phyloP scores from a whole-genome alignment of 2,329 filamentous ascomycete genomes.

The Sordariomycetes sp. region DNA sequence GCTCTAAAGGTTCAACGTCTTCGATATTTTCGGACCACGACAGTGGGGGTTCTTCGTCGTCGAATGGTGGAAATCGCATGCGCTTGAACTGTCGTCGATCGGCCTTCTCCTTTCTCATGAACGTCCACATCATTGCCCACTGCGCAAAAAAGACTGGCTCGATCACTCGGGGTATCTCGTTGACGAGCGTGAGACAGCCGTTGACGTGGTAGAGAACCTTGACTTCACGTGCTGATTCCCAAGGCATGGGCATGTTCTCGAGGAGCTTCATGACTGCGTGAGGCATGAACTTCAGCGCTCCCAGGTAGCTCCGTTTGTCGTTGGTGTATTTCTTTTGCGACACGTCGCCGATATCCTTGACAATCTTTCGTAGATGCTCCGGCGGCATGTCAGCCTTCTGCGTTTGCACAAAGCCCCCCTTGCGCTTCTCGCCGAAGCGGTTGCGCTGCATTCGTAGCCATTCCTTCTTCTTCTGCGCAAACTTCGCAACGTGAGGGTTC shows the following conservation, averaged over 20 bases:
- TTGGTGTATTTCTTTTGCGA: constrained; percentile 99
- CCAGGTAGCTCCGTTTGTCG: constrained; percentile 95
- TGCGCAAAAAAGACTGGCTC: constrained; percentile 97
- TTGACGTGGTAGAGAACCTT: constrained; percentile 99
- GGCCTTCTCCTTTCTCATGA: constrained; percentile 96
- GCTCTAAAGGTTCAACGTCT: constrained; percentile 93
- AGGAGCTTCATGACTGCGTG: constrained; percentile 94
- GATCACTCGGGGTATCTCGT: constrained; percentile 92
- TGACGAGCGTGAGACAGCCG: constrained; percentile 91
- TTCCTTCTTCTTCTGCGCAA: constrained; percentile 98
- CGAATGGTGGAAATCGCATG: constrained; percentile 97
- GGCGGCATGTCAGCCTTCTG: constrained; percentile 99
- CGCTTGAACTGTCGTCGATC: constrained; percentile 94
- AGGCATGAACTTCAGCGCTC: constrained; percentile 98
- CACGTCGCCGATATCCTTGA: constrained; percentile 96
- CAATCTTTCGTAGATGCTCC: constrained; percentile 96
- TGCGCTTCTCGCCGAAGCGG: constrained; percentile 93
- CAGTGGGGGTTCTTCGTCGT: constrained; percentile 94
- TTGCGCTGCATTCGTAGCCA: constrained; percentile 89
- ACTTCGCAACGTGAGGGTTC: constrained; percentile 84
- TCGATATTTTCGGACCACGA: constrained; percentile 99
- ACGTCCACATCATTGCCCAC: constrained; percentile 99
- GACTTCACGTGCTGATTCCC: constrained; percentile 92
- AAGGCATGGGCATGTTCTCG: constrained; percentile 99
- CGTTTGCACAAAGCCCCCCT: constrained; percentile 92